phyloP scores from a whole-genome alignment of 2,329 filamentous ascomycete species.

The Pseudocercospora pini-densiflorae region DNA sequence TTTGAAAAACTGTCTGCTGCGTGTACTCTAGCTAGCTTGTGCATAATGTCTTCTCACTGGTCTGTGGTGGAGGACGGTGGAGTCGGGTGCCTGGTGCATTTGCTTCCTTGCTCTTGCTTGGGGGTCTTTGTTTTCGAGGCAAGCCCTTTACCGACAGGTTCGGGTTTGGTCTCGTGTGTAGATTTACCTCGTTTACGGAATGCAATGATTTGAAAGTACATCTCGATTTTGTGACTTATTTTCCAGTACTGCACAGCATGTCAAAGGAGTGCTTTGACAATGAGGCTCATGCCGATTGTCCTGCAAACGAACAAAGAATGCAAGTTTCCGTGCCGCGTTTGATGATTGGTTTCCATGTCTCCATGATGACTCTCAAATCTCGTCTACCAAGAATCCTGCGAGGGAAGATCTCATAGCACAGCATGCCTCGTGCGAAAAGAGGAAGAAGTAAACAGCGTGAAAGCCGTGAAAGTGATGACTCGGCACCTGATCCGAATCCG shows the following conservation, averaged over 20 bases:
- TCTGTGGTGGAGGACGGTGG: slow-evolving; percentile 6
- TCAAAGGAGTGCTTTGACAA: not conserved
- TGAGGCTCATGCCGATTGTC: not conserved
- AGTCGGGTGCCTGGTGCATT: slow-evolving; percentile 8
- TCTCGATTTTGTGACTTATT: not conserved
- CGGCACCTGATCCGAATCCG: not conserved
- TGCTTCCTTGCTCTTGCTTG: slow-evolving; percentile 11
- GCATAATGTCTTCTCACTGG: slow-evolving; percentile 15
- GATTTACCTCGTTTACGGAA: slow-evolving; percentile 2
- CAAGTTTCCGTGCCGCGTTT: not conserved
- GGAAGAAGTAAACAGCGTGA: not conserved
- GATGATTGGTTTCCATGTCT: not conserved
- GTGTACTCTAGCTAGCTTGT: slow-evolving; percentile 15
- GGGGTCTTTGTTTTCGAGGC: slow-evolving; percentile 8
- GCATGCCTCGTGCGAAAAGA: not conserved
- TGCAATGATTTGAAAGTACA: slow-evolving; percentile 6
- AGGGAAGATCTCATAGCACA: not conserved
- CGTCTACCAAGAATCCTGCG: not conserved
- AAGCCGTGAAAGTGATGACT: not conserved
- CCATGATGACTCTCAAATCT: not conserved
- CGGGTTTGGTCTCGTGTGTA: slow-evolving; percentile 1
- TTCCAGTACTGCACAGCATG: not conserved
- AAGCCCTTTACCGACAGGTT: slow-evolving; percentile 3
- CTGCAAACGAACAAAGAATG: slow-evolving; percentile 11
- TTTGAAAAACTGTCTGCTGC: not conserved